Conservation (phyloP, 208 protist genomes). For the Trypanosoma platydactyli region DNA sequence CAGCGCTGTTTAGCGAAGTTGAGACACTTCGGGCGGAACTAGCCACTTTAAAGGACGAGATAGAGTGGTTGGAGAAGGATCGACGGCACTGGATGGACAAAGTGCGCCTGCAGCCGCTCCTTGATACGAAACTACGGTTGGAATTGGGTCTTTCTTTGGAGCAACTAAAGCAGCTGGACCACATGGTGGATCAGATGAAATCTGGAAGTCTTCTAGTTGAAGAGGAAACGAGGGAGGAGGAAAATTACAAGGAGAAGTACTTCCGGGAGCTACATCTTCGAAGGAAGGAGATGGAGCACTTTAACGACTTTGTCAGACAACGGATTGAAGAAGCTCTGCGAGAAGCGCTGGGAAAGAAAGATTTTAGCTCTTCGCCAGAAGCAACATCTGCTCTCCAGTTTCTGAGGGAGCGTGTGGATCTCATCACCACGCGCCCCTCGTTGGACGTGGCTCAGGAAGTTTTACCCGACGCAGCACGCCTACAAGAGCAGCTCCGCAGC, state of each 20-base stretch:
- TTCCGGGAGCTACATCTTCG: slow-evolving; percentile 64
- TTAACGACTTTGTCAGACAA: slow-evolving; percentile 75
- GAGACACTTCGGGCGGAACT: slow-evolving; percentile 80
- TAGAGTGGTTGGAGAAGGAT: slow-evolving; percentile 89
- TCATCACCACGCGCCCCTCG: slow-evolving; percentile 40
- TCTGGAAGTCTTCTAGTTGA: slow-evolving; percentile 56
- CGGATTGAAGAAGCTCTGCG: slow-evolving; percentile 68
- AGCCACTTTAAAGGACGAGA: slow-evolving; percentile 76
- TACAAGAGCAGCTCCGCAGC: slow-evolving; percentile 42
- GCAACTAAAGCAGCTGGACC: slow-evolving; percentile 79
- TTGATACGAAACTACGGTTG: slow-evolving; percentile 85
- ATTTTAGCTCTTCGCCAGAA: slow-evolving; percentile 28
- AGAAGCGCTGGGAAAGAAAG: slow-evolving; percentile 49
- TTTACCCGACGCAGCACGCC: slow-evolving; percentile 6
- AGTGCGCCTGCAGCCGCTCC: slow-evolving; percentile 85
- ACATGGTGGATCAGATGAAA: slow-evolving; percentile 88
- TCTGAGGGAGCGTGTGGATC: slow-evolving; percentile 69
- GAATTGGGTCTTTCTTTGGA: slow-evolving; percentile 81
- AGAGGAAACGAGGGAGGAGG: slow-evolving; percentile 38
- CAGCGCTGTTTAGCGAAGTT: slow-evolving; percentile 69
- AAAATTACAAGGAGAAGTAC: slow-evolving; percentile 80
- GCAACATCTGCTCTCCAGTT: slow-evolving; percentile 45
- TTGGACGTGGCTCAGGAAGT: slow-evolving; percentile 27
- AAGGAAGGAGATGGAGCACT: slow-evolving; percentile 65
- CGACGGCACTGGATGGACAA: slow-evolving; percentile 90